These are phyloP conservation scores for Arthrobotrys musiformis DNA, from an alignment of 2,329 filamentous ascomycete genomes.

Conservation along the genomic window DNA sequence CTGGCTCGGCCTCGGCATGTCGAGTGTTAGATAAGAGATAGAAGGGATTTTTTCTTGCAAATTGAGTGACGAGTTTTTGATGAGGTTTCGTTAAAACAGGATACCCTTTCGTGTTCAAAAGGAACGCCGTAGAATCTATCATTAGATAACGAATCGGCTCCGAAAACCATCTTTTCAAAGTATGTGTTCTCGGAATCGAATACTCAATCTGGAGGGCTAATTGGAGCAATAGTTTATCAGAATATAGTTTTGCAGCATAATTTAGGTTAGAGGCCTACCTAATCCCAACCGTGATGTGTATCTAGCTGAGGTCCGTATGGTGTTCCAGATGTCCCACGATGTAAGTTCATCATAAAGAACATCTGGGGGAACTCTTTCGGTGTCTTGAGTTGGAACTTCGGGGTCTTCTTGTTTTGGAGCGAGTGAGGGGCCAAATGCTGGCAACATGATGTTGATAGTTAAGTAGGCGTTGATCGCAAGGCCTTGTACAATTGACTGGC, in stretches of 20 bases:
- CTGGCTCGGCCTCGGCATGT: slow-evolving; percentile 63
- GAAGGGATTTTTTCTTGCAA: slow-evolving; percentile 75
- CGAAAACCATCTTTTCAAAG: slow-evolving; percentile 76
- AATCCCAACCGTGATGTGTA: slow-evolving; percentile 84
- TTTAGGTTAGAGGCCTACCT: slow-evolving; percentile 69
- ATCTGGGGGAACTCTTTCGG: slow-evolving; percentile 59
- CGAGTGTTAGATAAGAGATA: slow-evolving; percentile 70
- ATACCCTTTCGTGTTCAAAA: slow-evolving; percentile 71
- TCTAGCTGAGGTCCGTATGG: slow-evolving; percentile 83
- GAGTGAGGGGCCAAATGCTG: slow-evolving; percentile 74
- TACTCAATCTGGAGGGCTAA: slow-evolving; percentile 66
- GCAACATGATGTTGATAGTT: slow-evolving; percentile 81
- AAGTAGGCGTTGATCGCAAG: slow-evolving; percentile 79
- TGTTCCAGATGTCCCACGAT: slow-evolving; percentile 93
- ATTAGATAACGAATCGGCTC: slow-evolving; percentile 74
- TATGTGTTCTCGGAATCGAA: slow-evolving; percentile 59
- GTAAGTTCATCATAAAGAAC: slow-evolving; percentile 72
- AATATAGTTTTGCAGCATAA: slow-evolving; percentile 64
- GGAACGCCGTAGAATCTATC: slow-evolving; percentile 69
- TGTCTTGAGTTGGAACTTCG: slow-evolving; percentile 67
- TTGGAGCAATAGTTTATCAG: not conserved
- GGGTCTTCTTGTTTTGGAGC: slow-evolving; percentile 67
- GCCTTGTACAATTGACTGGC: slow-evolving; percentile 82
- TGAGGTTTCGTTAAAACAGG: slow-evolving; percentile 72
- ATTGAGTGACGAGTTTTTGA: slow-evolving; percentile 71